Evolutionary conservation across 2,329 filamentous ascomycete genomes (phyloP).

Genomic region (Ophiostoma australiae): DNA sequence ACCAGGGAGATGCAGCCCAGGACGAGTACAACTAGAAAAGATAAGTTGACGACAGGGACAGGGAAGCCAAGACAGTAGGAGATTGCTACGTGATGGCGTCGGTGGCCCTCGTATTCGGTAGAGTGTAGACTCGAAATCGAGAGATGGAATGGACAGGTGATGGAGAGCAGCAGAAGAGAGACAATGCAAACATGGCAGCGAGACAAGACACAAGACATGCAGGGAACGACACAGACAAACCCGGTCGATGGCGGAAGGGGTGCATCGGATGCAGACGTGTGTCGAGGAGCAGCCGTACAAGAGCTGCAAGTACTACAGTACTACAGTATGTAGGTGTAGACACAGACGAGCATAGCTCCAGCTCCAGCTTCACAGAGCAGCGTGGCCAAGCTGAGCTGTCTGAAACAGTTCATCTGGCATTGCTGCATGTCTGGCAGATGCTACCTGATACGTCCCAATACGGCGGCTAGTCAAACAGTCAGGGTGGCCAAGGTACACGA

Average conservation of each 20-base stretch:
- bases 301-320: too few relatives aligned
- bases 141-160: background rate
- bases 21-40: background rate
- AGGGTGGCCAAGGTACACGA: background rate
- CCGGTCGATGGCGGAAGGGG: background rate
- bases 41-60: background rate
- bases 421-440: background rate
- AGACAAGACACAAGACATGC: background rate
- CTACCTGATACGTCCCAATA: slow-evolving; percentile 2
- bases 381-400: background rate
- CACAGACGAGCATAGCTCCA: background rate
- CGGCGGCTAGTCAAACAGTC: slow-evolving; percentile 14
- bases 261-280: background rate
- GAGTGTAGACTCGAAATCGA: background rate
- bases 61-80: background rate
- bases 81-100: slow-evolving; percentile 2
- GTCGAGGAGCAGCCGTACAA: too few relatives aligned
- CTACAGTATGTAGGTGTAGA: background rate
- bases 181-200: background rate
- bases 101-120: slow-evolving; percentile 13
- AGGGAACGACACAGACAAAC: background rate
- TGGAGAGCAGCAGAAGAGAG: background rate
- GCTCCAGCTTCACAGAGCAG: background rate
- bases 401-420: slow-evolving; percentile 5
- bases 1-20: background rate